Conservation (phyloP, 2,329 filamentous ascomycete species). For the Epichloe festucae region DNA sequence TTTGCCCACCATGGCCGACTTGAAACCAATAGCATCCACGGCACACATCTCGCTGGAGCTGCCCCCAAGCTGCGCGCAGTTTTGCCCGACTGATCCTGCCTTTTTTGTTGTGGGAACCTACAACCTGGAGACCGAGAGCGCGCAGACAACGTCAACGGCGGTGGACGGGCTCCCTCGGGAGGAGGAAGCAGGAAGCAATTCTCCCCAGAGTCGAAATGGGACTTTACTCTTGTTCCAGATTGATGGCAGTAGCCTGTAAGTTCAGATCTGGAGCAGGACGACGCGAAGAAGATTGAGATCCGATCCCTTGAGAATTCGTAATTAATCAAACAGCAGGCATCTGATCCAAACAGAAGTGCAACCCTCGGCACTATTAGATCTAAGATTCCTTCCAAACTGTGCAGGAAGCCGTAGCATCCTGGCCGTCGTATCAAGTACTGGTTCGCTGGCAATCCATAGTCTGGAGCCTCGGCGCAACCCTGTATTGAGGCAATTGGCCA, state of each 20-base stretch:
- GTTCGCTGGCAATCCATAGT: slow-evolving; percentile 51
- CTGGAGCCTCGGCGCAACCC: slow-evolving; percentile 28
- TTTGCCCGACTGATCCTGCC: slow-evolving; percentile 47
- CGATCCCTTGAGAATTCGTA: not conserved
- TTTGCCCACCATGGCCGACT: slow-evolving; percentile 11
- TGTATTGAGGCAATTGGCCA: slow-evolving; percentile 26
- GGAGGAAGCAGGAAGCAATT: slow-evolving; percentile 12
- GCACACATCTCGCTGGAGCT: slow-evolving; percentile 44
- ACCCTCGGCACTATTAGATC: slow-evolving; percentile 66
- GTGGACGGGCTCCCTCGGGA: slow-evolving; percentile 10
- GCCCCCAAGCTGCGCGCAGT: slow-evolving; percentile 68
- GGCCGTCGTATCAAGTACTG: slow-evolving; percentile 67
- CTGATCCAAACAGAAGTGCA: slow-evolving; percentile 45
- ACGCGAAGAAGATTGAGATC: not conserved
- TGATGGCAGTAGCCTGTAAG: slow-evolving; percentile 42
- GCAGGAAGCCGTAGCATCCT: slow-evolving; percentile 37
- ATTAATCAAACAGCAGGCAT: slow-evolving; percentile 3
- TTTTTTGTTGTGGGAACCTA: slow-evolving; percentile 80
- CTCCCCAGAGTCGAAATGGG: slow-evolving; percentile 54
- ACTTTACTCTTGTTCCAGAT: slow-evolving; percentile 57
- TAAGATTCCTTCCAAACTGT: slow-evolving; percentile 56
- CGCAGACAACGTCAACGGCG: slow-evolving; percentile 9
- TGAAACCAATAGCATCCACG: slow-evolving; percentile 25
- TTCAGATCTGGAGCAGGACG: slow-evolving; percentile 3
- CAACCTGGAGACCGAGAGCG: slow-evolving; percentile 45